A percentile compares a stretch with the other conserved stretches of the same genome.
Conservation (phyloP, 805 yeast genomes). For the Cephaloascus albidus region DNA sequence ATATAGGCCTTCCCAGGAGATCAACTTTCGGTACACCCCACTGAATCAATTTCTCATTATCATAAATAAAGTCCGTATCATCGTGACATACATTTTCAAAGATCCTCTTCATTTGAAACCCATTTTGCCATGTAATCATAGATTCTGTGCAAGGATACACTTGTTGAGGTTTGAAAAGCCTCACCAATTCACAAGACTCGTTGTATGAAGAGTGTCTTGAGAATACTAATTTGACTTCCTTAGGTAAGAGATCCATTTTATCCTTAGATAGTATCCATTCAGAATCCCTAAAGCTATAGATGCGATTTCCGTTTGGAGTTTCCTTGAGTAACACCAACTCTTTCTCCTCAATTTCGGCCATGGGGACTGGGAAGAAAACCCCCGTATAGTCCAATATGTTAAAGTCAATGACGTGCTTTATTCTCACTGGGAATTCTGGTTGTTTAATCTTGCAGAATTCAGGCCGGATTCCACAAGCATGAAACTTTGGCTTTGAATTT, state of each 20-base stretch:
- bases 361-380: slow-evolving; percentile 14
- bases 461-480: slow-evolving; percentile 3
- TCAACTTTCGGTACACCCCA: slow-evolving; percentile 2
- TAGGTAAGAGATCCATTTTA: slow-evolving; percentile 19
- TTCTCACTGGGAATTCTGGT: slow-evolving; percentile 12
- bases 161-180: slow-evolving; percentile 24
- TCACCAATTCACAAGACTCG: slow-evolving; percentile 25
- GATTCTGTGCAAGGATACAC: slow-evolving; percentile 35
- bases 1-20: background rate
- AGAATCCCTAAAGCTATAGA: slow-evolving; percentile 14
- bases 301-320: slow-evolving; percentile 12
- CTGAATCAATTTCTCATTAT: slow-evolving; percentile 1
- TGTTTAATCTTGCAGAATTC: slow-evolving; percentile 2
- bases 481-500: slow-evolving; percentile 1
- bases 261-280: slow-evolving; percentile 18
- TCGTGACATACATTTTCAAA: slow-evolving; percentile 31
- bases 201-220: slow-evolving; percentile 39
- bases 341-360: slow-evolving; percentile 5
- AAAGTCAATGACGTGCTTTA: slow-evolving; percentile 27
- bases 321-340: slow-evolving; percentile 6
- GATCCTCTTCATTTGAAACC: slow-evolving; percentile 26
- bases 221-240: slow-evolving; percentile 25
- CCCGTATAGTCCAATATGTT: slow-evolving; percentile 23
- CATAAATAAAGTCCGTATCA: slow-evolving; percentile 8
- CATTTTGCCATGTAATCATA: slow-evolving; percentile 20